Base-by-base conservation (phyloP, 2,329 filamentous ascomycete genomes). In the Podosphaera xanthii region DNA sequence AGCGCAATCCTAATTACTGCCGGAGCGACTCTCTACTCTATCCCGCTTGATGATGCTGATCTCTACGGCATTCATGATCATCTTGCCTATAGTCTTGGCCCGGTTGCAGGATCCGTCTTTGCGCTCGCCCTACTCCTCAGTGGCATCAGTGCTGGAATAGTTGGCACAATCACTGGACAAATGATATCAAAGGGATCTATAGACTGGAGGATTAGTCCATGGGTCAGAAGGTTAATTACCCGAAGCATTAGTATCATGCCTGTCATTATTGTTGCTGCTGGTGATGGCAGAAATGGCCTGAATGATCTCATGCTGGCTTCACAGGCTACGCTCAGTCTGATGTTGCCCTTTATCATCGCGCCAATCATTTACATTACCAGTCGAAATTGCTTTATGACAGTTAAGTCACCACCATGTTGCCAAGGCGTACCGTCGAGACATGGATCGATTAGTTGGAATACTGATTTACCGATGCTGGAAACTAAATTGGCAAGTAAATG, bases 101-200 rank as follows among this genome's bases (percentile, higher is more conserved):
- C 82, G 0, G 84, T 78, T 0, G 87, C 87, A 0, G 89, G 86
- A 1, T 86, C 85, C 2, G 74, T 94, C 10, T 94, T 94, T 62
- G 86, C 86, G 0, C 73, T 92, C 0, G 86, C 88, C 0, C 72
- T 94, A 0, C 76, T 94, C 0, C 78, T 94, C 0, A 89, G 84
- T 0, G 87, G 88, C 6, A 77, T 87, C 4, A 86, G 82, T 0
- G 87, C 87, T 0, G 87, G 87, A 4, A 87, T 94, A 42, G 83
- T 92, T 1, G 91, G 87, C 72, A 94, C 88, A 1, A 91, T 94
- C 65, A 80, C 87, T 0, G 87, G 88, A 0, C 87, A 94, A 69
- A 90, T 94, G 80, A 82, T 94, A 31, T 83, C 80, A 64, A 87
- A 94, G 68, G 87, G 88, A 2, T 86, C 87, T 61, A 71, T 94